Evolutionary conservation across 2,329 filamentous ascomycete species (phyloP), one percentile per base, ranked within the genome.

Genomic region (Claviceps monticola): DNA sequence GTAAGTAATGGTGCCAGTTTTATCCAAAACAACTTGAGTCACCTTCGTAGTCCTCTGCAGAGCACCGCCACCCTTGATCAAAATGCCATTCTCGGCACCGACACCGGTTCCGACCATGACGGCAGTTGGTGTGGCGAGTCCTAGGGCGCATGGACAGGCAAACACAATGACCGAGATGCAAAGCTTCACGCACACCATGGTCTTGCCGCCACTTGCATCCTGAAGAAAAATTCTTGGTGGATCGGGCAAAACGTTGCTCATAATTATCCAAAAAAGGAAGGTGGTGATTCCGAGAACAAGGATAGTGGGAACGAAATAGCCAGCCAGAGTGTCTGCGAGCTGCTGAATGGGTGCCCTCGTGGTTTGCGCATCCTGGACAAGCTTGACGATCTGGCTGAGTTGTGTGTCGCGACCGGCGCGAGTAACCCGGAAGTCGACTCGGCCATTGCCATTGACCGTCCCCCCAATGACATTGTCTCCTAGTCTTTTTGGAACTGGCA

Each of bases 41-140:
- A 97, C 79, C 66, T 88, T 91, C 8, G 89, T 97, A 0, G 89
- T 86, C 4, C 81, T 88, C 71, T 98, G 91, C 3, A 98, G 74
- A 34, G 90, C 89, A 42, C 88, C 90, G 52, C 93, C 93, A 51
- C 93, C 91, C 70, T 98, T 98, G 66, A 97, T 89, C n/a, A 98
- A 74, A 59, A 98, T 98, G 23, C 93, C 93, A 59, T 95, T 85
- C 67, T 96, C 87, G 2, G 93, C 93, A 49, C 93, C 93, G 36
- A 96, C 83, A 54, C 93, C 93, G n/a, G 93, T 97, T 44, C 93
- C 93, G 34, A 98, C 93, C 93, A 98, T 97, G 64, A 98, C 90
- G 2, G 93, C 93, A 0, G 93, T 98, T 2, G 93, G 93, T 1
- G 93, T 97, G 23, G 89, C 90, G 17, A 98, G 77, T 52, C 93